Evolutionary conservation across 306 rosid genomes (phyloP).

Genomic region (Quercus bicolor): DNA sequence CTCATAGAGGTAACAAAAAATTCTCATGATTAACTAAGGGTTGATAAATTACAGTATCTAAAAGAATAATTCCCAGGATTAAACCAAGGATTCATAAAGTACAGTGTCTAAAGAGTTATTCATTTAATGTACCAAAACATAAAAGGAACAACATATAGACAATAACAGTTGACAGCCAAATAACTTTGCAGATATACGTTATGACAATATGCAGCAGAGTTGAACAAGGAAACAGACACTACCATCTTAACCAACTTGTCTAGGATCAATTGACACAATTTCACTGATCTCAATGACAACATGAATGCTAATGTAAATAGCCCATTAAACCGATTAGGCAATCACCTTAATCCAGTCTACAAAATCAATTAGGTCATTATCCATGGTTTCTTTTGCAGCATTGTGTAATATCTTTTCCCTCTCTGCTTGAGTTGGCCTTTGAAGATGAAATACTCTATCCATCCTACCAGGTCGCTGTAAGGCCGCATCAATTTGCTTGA

Average conservation of each 20-base stretch:
- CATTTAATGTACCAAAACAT: background rate
- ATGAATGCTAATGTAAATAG: constrained; percentile 8
- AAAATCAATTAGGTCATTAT: constrained; percentile 73
- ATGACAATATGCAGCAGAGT: background rate
- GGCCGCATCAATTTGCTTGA: constrained; percentile 87
- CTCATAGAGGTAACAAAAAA: background rate
- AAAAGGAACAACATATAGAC: background rate
- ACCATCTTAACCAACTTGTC: background rate
- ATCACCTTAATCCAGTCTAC: constrained; percentile 96
- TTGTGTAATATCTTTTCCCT: constrained; percentile 73
- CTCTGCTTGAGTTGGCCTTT: constrained; percentile 87
- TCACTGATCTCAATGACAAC: constrained; percentile 1
- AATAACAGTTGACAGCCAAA: background rate
- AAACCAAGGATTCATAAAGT: background rate
- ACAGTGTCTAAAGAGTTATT: background rate
- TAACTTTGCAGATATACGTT: background rate
- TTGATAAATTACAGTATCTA: background rate
- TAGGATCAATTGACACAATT: background rate
- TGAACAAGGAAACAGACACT: background rate
- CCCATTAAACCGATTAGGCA: constrained; percentile 8
- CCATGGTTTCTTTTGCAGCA: constrained; percentile 92
- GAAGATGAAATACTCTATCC: constrained; percentile 99
- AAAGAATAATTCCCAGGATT: background rate
- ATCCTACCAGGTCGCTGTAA: constrained; percentile 97
- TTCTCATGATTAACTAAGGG: background rate